These are phyloP conservation scores for Colletotrichum sp. DNA, from an alignment of 2,329 filamentous ascomycete genomes.

Conservation along the genomic window DNA sequence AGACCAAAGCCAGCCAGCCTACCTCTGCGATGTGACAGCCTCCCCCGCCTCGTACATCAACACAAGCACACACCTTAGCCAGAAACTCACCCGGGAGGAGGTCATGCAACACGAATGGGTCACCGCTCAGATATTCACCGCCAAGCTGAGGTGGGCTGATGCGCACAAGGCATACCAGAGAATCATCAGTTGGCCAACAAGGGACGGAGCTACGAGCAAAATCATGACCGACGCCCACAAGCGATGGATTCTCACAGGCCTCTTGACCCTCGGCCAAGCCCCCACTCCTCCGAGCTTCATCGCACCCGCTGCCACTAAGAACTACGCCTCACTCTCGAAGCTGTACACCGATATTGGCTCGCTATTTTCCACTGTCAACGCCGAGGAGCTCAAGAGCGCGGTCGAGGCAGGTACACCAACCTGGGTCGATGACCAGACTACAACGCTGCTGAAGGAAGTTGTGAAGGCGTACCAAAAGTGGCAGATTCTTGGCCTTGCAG, in stretches of 20 bases:
- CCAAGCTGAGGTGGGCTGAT: slow-evolving; percentile 64
- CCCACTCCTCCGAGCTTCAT: slow-evolving; percentile 61
- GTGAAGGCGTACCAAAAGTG: slow-evolving; percentile 75
- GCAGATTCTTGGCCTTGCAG: slow-evolving; percentile 75
- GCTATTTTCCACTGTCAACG: slow-evolving; percentile 65
- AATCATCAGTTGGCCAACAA: slow-evolving; percentile 70
- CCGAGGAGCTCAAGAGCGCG: slow-evolving; percentile 67
- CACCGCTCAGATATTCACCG: slow-evolving; percentile 69
- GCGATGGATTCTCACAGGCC: slow-evolving; percentile 82
- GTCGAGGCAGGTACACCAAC: slow-evolving; percentile 59
- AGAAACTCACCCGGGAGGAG: slow-evolving; percentile 52
- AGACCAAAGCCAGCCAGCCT: slow-evolving; percentile 36
- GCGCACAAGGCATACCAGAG: slow-evolving; percentile 68
- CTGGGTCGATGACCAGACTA: slow-evolving; percentile 77
- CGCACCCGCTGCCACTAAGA: slow-evolving; percentile 56
- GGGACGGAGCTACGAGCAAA: slow-evolving; percentile 68
- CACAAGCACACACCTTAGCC: slow-evolving; percentile 60
- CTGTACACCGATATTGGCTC: slow-evolving; percentile 75
- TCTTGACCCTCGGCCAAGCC: slow-evolving; percentile 72
- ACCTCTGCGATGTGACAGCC: slow-evolving; percentile 51
- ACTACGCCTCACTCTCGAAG: slow-evolving; percentile 64
- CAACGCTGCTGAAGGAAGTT: slow-evolving; percentile 73
- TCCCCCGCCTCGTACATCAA: slow-evolving; percentile 65
- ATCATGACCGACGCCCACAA: slow-evolving; percentile 91
- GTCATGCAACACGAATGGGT: slow-evolving; percentile 73